These are phyloP conservation scores for Rosa multiflora DNA, from an alignment of 306 rosid genomes.

Conservation along the genomic window DNA sequence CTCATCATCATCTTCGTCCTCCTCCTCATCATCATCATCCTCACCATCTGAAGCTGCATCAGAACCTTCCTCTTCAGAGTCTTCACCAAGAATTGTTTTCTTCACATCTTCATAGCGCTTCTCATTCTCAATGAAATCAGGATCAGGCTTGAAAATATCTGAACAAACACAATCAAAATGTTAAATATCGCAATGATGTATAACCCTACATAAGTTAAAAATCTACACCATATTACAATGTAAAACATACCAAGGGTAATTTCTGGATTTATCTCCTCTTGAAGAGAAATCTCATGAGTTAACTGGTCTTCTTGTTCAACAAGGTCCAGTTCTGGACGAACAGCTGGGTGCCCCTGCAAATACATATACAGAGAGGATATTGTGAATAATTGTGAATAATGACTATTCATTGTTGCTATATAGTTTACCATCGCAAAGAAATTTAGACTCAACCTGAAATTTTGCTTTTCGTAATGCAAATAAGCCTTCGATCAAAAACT, in stretches of 20 bases:
- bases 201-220: slow-evolving; percentile 15
- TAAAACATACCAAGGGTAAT: slow-evolving; percentile 46
- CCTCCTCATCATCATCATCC: slow-evolving; percentile 24
- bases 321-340: slow-evolving; percentile 61
- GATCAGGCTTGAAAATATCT: slow-evolving; percentile 85
- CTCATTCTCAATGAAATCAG: slow-evolving; percentile 72
- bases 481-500: slow-evolving; percentile 83
- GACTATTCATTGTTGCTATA: slow-evolving; percentile 7
- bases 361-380: background rate
- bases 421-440: background rate
- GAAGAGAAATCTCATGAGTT: slow-evolving; percentile 56
- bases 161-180: slow-evolving; percentile 1
- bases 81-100: slow-evolving; percentile 73
- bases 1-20: slow-evolving; percentile 47
- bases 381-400: slow-evolving; percentile 16
- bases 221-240: background rate
- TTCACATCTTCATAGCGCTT: slow-evolving; percentile 79
- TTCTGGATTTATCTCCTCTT: slow-evolving; percentile 50
- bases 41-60: slow-evolving; percentile 59
- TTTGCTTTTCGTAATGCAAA: slow-evolving; percentile 90
- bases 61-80: slow-evolving; percentile 62
- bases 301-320: slow-evolving; percentile 62
- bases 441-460: slow-evolving; percentile 61
- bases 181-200: slow-evolving; percentile 4
- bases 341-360: slow-evolving; percentile 60